Percentiles rank a stretch among this genome's conserved stretches.
Evolutionary conservation across 257 asterid species (phyloP).

Genomic region (Asclepias syriaca): DNA sequence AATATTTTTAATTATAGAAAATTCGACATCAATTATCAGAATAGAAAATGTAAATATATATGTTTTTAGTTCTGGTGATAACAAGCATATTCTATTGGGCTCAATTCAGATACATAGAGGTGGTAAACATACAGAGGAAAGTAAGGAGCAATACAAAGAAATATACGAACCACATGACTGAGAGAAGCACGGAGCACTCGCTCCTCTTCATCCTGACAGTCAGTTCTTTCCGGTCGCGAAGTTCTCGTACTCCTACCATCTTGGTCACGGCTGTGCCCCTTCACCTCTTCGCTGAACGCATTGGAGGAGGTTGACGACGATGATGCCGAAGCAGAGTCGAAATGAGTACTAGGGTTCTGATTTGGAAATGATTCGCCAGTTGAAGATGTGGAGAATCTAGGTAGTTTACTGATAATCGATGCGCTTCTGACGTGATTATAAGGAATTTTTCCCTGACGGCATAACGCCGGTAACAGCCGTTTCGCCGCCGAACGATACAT

Average conservation of each 20-base stretch:
- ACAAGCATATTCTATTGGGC: not conserved
- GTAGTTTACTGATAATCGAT: conserved; percentile 11
- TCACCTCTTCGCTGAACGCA: conserved; percentile 17
- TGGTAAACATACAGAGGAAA: not conserved
- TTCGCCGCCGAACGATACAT: conserved; percentile 65
- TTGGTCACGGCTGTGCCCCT: conserved; percentile 14
- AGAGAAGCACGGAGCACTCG: conserved; percentile 82
- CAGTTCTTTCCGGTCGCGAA: conserved; percentile 32
- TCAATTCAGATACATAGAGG: not conserved
- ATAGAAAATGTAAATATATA: not conserved
- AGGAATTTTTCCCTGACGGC: conserved; percentile 29
- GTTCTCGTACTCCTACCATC: conserved; percentile 31
- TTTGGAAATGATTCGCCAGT: conserved; percentile 30
- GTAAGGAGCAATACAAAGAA: not conserved
- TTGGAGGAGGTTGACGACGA: conserved; percentile 30
- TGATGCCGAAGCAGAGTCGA: conserved; percentile 27
- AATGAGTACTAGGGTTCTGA: conserved; percentile 27
- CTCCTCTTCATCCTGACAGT: conserved; percentile 69
- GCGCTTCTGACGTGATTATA: conserved; percentile 16
- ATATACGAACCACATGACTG: conserved; percentile 57
- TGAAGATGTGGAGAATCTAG: conserved; percentile 37
- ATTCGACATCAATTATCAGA: not conserved
- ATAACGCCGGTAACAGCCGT: conserved; percentile 46
- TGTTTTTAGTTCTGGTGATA: not conserved
- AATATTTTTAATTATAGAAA: no score